Evolutionary conservation across 768 basidiomycete genomes (phyloP).

Genomic region (Calocybe indica): DNA sequence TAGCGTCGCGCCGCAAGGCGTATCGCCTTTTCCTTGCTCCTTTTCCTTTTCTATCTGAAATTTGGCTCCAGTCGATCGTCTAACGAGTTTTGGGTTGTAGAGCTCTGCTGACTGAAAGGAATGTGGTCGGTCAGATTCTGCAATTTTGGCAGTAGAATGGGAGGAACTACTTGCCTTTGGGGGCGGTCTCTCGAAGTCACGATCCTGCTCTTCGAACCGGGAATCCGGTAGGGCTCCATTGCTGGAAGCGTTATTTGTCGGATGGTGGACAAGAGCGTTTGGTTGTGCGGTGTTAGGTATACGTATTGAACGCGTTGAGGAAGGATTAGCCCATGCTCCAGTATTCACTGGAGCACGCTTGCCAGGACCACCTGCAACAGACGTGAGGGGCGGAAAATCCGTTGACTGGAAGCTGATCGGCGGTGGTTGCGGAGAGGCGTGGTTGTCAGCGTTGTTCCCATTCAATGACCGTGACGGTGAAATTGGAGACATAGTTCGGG

Average conservation of each 20-base stretch:
- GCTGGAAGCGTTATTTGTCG: constrained; percentile 11
- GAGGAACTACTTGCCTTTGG: constrained; percentile 29
- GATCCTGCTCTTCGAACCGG: constrained; percentile 38
- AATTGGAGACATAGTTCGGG: constrained; percentile 36
- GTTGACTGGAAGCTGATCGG: constrained; percentile 28
- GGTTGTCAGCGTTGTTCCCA: constrained; percentile 17
- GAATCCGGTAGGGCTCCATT: constrained; percentile 5
- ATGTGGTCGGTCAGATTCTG: neutral
- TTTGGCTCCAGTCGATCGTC: constrained; percentile 18
- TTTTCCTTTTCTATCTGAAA: constrained; percentile 19
- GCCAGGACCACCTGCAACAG: constrained; percentile 36
- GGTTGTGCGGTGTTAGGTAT: constrained; percentile 25
- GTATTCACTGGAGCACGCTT: constrained; percentile 47
- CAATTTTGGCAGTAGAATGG: neutral
- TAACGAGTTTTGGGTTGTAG: constrained; percentile 27
- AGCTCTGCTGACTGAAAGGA: constrained; percentile 22
- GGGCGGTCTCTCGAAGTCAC: constrained; percentile 39
- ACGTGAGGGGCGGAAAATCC: constrained; percentile 68
- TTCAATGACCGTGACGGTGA: constrained; percentile 24
- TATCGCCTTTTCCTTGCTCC: constrained; percentile 28
- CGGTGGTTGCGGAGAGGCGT: constrained; percentile 23
- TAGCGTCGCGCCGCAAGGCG: constrained; percentile 26
- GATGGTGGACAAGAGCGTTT: constrained; percentile 31
- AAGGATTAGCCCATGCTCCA: constrained; percentile 69
- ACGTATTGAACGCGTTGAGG: constrained; percentile 46